These are phyloP conservation scores for Paracorniculantispora psalliotae DNA, from an alignment of 2,329 filamentous ascomycete species.

Conservation along the genomic window DNA sequence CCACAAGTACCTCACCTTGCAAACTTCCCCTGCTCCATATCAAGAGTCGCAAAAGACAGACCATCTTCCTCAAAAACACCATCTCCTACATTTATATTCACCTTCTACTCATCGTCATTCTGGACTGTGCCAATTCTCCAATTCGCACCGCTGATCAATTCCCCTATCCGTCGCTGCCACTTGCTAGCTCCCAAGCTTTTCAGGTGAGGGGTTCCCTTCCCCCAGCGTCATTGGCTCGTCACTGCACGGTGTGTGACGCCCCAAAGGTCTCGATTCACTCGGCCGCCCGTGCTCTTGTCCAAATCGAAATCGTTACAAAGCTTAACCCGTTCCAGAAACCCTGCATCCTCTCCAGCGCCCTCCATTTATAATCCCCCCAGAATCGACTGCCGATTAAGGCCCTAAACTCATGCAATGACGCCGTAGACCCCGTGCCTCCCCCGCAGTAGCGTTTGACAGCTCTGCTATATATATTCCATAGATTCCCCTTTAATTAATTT, in stretches of 20 bases:
- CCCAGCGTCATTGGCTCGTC: conserved; percentile 6
- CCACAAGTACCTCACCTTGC: conserved; percentile 2
- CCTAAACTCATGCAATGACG: neutral
- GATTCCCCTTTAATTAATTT: neutral
- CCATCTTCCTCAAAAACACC: neutral
- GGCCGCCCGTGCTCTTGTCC: neutral
- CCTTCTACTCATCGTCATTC: neutral
- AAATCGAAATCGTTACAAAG: neutral
- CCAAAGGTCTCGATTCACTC: neutral
- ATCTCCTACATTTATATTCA: neutral
- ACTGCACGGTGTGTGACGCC: neutral
- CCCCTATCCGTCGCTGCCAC: neutral
- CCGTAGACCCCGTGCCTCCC: conserved; percentile 3
- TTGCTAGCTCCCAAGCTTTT: too few relatives aligned
- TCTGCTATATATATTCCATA: neutral
- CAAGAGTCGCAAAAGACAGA: neutral
- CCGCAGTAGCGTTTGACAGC: neutral
- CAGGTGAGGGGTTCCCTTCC: too few relatives aligned
- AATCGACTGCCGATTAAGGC: neutral
- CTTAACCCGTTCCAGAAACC: neutral
- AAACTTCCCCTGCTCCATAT: neutral
- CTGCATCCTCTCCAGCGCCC: neutral
- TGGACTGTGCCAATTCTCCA: neutral
- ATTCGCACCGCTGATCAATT: conserved; percentile 5
- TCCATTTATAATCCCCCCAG: neutral